Evolutionary conservation across 345 rosid species (phyloP).

Genomic region (Noccaea bulbosa): DNA sequence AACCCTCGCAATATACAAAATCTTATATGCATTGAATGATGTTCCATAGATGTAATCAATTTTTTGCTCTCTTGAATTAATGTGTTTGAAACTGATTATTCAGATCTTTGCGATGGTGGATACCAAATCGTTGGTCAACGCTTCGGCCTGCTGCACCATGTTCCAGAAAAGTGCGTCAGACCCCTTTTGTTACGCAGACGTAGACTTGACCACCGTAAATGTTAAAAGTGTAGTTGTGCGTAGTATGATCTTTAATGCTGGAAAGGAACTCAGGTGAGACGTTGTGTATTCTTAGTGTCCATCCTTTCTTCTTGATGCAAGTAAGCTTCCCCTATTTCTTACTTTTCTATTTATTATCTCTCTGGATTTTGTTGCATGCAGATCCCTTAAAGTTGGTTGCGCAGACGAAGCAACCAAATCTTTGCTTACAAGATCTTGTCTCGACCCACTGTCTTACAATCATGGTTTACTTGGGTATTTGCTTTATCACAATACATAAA

Average conservation of each 20-base stretch:
- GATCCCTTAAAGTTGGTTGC: conserved; percentile 56
- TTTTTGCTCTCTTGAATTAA: too few relatives aligned
- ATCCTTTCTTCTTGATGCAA: not conserved
- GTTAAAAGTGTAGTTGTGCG: conserved; percentile 61
- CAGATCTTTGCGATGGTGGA: conserved; percentile 84
- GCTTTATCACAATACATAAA: conserved; percentile 3
- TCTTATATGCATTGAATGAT: too few relatives aligned
- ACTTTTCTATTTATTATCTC: not conserved
- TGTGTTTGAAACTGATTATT: not conserved
- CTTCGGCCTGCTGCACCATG: conserved; percentile 74
- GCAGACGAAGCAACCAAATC: conserved; percentile 43
- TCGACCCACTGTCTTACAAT: conserved; percentile 49
- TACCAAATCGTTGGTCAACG: conserved; percentile 67
- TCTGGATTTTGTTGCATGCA: conserved; percentile 35
- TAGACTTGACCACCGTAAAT: conserved; percentile 61
- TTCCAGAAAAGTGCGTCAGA: conserved; percentile 73
- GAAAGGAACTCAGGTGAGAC: conserved; percentile 68
- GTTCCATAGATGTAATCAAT: too few relatives aligned
- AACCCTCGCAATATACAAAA: too few relatives aligned
- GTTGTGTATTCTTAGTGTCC: not conserved
- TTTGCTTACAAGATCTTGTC: conserved; percentile 65
- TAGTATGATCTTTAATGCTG: conserved; percentile 69
- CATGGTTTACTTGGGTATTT: conserved; percentile 15
- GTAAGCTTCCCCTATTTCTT: not conserved
- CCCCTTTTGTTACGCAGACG: conserved; percentile 62